A percentile compares a stretch with the other conserved stretches of the same genome.
Conservation (phyloP, 495 filamentous ascomycete genomes). For the Tetracladium marchalianum region DNA sequence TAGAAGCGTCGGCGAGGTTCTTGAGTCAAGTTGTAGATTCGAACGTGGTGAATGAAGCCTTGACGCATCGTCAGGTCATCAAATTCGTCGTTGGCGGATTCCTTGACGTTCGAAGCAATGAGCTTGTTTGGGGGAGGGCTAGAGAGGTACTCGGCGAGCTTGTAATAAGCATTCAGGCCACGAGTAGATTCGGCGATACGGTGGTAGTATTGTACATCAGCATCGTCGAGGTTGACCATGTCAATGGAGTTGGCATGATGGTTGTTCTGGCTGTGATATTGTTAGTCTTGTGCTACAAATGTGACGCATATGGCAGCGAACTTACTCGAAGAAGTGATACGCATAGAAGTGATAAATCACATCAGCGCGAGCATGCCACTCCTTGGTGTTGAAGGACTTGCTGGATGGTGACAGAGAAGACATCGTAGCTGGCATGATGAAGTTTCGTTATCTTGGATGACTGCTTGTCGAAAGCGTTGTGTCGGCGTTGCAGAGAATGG, state of each 20-base stretch:
- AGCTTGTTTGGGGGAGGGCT: not conserved
- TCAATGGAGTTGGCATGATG: not conserved
- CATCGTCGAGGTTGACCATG: constrained; percentile 2
- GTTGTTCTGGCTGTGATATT: too few species aligned
- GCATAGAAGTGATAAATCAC: constrained; percentile 6
- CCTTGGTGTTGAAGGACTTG: too few species aligned
- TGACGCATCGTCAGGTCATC: not conserved
- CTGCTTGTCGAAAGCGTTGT: too few species aligned
- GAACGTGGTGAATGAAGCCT: not conserved
- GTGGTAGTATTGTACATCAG: constrained; percentile 3
- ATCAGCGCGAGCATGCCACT: not conserved
- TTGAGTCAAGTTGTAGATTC: not conserved
- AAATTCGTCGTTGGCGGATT: not conserved
- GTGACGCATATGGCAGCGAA: not conserved
- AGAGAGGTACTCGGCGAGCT: not conserved
- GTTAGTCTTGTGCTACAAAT: too few species aligned
- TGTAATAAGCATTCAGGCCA: not conserved
- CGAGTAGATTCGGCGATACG: not conserved
- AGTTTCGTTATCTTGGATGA: too few species aligned
- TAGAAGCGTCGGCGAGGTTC: constrained; percentile 4
- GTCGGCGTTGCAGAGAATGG: too few species aligned
- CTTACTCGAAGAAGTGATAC: constrained; percentile 1
- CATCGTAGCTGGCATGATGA: too few species aligned
- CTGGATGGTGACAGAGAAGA: too few species aligned
- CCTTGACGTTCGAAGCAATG: not conserved